Base-by-base conservation (phyloP, 495 filamentous ascomycete genomes). In the Stereocaulon alpinum region DNA sequence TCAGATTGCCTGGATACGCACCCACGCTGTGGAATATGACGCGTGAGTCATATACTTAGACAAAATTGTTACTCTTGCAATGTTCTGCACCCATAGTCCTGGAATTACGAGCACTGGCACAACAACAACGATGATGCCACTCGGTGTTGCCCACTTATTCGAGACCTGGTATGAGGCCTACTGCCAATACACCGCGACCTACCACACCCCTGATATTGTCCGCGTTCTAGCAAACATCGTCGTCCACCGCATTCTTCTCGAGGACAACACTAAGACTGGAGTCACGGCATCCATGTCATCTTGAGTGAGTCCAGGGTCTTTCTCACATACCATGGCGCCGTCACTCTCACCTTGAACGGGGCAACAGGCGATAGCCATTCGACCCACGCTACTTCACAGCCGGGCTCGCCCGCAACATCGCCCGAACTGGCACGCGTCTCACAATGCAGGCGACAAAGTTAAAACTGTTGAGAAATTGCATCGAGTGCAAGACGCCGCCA, bases 371-470 rank as follows among this genome's bases (percentile, higher is more conserved):
- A 40, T 6, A 6, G 34, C 51, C 29, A 51, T 59, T 40, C 71
- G n/a, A 78, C 58, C 74, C 75, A 0, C 73, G 77, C 49, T 76
- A 73, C 51, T 71, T 70, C 52, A 65, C 62, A 0, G 77, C 73
- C 0, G 73, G 53, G 22, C 20, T 30, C 15, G 63, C 63, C 55
- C 60, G 61, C 24, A 40, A 12, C 3, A 29, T 59, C 10, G 7
- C 57, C 2, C 17, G 45, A 14, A 7, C 43, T 24, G 63, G 32
- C 2, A 55, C 60, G 15, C 41, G 60, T 49, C 48, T 34, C 15
- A 30, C 27, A 7, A 18, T 62, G 24, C 34, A 15, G 17, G 42
- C 52, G 15, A 40, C 58, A 6, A 55, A 58, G 27, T 24, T 32
- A 6, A 1, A 6, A 0, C 17, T 14, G 20, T 22, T 29, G 18